Evolutionary conservation across 768 basidiomycete species (phyloP), one percentile per base, ranked within the genome.

Genomic region (Leccinellum luteum): DNA sequence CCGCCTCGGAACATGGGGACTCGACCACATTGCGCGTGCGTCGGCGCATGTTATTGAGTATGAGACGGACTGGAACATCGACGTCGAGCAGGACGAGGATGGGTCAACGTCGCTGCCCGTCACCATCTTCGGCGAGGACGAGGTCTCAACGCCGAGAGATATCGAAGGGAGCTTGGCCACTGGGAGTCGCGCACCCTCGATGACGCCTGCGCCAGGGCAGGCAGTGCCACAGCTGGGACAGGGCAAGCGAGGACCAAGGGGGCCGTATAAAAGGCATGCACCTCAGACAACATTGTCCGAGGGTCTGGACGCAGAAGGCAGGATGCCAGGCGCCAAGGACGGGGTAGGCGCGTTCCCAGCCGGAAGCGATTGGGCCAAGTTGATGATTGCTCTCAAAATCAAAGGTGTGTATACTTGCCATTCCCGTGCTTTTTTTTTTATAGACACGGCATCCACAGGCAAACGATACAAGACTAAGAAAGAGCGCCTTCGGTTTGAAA

Each of bases 21-120:
- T 89, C 14, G 89, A 92, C 7, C 87, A 89, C 61, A 90, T 92
- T 64, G 67, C 80, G 48, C 86, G 85, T 60, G 87, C 86, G 0
- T 78, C 88, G 2, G 75, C 82, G 0, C 87, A 84, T 15, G 90
- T 91, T 43, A 89, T 91, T 56, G 89, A 91, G 55, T 87, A 86
- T 67, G 89, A 91, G 73, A 84, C 86, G 1, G 87, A 90, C 67
- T 91, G 89, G 89, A 90, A 89, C 63, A 86, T 91, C 56, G 89
- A 92, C 52, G 75, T 88, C 9, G 89, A 89, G 64, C 81, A 80
- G 34, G 89, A 88, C 41, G 87, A 77, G 10, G 76, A 73, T 3
- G 67, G 62, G 3, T 63, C 55, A 7, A 44, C 71, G 1, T 59
- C 64, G 8, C 67, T 27, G 3, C 64, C 45, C 58, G 35, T 75